Evolutionary conservation across 1,284 basidiomycete genomes (phyloP).

Genomic region (Volvariella volvacea): DNA sequence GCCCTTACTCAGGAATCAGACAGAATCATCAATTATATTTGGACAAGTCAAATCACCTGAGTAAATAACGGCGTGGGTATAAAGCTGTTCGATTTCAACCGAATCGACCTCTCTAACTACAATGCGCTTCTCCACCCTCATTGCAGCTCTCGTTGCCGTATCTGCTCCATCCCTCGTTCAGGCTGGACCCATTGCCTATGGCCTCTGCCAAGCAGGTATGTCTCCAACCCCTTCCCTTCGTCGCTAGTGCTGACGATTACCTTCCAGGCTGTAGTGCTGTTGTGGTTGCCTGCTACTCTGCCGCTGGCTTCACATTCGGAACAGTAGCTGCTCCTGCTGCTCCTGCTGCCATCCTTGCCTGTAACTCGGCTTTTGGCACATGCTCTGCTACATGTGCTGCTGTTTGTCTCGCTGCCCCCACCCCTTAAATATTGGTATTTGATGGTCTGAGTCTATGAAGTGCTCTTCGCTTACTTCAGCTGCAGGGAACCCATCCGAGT

Average conservation of each 20-base stretch:
- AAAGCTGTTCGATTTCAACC: too few relatives aligned
- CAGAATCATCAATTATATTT: too few relatives aligned
- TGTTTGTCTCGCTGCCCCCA: conserved; percentile 24
- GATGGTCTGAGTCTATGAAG: too few relatives aligned
- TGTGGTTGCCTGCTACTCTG: conserved; percentile 47
- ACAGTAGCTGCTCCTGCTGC: conserved; percentile 31
- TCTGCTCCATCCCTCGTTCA: background rate
- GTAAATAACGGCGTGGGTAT: too few relatives aligned
- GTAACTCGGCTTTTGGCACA: conserved; percentile 43
- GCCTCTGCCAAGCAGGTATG: conserved; percentile 41
- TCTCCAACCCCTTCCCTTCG: background rate
- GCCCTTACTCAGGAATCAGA: too few relatives aligned
- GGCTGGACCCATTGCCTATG: conserved; percentile 40
- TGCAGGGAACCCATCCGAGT: too few relatives aligned
- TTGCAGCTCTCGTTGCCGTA: background rate
- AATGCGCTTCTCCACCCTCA: background rate
- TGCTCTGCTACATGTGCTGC: conserved; percentile 36
- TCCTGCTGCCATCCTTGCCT: conserved; percentile 40
- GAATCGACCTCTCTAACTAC: too few relatives aligned
- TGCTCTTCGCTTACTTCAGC: too few relatives aligned
- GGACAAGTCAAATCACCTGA: too few relatives aligned
- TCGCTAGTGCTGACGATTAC: too few relatives aligned
- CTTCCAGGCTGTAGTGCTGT: conserved; percentile 46
- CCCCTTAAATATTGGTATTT: conserved; percentile 20
- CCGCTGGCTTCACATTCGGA: conserved; percentile 45